Conservation (phyloP, 345 rosid species). For the Acer negundo region DNA sequence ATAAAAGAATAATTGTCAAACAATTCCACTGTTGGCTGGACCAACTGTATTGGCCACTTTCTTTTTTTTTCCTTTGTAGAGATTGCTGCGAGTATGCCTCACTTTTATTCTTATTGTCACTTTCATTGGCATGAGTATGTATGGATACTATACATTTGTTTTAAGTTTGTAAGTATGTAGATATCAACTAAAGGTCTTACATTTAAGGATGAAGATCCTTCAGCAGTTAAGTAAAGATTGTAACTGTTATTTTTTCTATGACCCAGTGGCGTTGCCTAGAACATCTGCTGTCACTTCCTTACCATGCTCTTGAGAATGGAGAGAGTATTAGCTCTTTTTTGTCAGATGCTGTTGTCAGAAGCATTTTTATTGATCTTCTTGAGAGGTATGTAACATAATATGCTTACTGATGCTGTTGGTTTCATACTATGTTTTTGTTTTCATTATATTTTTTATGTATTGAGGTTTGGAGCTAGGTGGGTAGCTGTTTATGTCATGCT, state of each 20-base stretch:
- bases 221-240: not conserved
- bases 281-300: conserved; percentile 64
- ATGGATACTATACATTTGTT: not conserved
- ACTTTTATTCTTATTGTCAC: conserved; percentile 1
- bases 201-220: not conserved
- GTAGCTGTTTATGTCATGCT: not conserved
- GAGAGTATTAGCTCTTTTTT: conserved; percentile 50
- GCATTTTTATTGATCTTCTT: conserved; percentile 62
- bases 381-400: conserved; percentile 59
- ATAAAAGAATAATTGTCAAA: not conserved
- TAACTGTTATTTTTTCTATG: conserved; percentile 4
- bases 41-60: not conserved
- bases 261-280: conserved; percentile 88
- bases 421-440: conserved; percentile 2
- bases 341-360: conserved; percentile 63
- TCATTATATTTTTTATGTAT: not conserved
- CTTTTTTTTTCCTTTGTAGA: not conserved
- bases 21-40: not conserved
- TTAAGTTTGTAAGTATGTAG: not conserved
- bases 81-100: not conserved
- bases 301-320: conserved; percentile 46
- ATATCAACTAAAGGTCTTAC: not conserved
- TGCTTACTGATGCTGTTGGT: not conserved
- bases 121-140: not conserved
- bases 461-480: not conserved